A percentile compares a stretch with the other conserved stretches of the same genome.
phyloP scores from a whole-genome alignment of 495 filamentous ascomycete species.

The Trichoderma orchidacearum region DNA sequence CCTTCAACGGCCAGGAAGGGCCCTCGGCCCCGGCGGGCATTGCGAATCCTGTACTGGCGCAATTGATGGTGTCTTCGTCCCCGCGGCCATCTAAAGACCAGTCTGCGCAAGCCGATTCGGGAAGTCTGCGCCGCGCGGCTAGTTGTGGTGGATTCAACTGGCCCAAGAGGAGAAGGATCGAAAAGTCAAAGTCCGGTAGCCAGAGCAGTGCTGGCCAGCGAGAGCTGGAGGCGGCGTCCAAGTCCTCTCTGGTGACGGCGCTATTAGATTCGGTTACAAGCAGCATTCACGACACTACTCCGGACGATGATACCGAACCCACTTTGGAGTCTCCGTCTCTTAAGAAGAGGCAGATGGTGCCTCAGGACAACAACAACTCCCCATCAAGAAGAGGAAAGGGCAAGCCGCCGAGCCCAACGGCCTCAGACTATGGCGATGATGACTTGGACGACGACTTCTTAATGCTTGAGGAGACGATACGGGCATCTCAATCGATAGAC shows the following conservation, averaged over 20 bases:
- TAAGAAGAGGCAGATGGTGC: background rate
- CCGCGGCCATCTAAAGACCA: slow-evolving; percentile 42
- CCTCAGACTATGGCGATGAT: slow-evolving; percentile 33
- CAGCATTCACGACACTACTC: slow-evolving; percentile 5
- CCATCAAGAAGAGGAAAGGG: slow-evolving; percentile 7
- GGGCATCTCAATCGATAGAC: background rate
- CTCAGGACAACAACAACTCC: slow-evolving; percentile 1
- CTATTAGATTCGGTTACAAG: slow-evolving; percentile 24
- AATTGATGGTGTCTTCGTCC: slow-evolving; percentile 55
- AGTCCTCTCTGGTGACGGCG: slow-evolving; percentile 34
- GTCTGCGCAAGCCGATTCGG: slow-evolving; percentile 28
- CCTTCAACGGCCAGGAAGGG: slow-evolving; percentile 16
- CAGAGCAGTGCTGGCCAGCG: slow-evolving; percentile 1
- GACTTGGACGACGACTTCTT: slow-evolving; percentile 35
- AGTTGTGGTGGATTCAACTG: slow-evolving; percentile 58
- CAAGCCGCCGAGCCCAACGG: slow-evolving; percentile 1
- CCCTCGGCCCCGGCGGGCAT: slow-evolving; percentile 17
- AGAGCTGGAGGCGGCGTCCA: slow-evolving; percentile 20
- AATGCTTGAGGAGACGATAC: slow-evolving; percentile 30
- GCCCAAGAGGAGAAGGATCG: slow-evolving; percentile 43
- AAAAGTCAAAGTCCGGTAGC: slow-evolving; percentile 7
- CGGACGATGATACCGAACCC: background rate
- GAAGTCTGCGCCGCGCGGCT: slow-evolving; percentile 47
- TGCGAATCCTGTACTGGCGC: slow-evolving; percentile 38
- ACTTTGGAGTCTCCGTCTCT: background rate